Conservation (phyloP, 73 alveolate species). For the Paramecium bursaria region DNA sequence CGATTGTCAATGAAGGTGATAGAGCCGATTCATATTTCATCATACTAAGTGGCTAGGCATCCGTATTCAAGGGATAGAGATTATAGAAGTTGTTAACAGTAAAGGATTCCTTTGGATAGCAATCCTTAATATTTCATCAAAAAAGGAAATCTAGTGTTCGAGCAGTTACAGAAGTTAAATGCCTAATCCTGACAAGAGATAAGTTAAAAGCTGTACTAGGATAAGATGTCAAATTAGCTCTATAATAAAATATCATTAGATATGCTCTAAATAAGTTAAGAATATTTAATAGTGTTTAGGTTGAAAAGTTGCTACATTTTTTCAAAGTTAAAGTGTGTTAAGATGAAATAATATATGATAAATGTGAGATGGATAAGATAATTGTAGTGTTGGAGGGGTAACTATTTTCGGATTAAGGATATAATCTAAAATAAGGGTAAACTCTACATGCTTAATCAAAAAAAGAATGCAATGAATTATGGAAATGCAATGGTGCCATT, state of each 20-base stretch:
- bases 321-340: not conserved
- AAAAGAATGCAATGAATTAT: not conserved
- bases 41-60: constrained; percentile 61
- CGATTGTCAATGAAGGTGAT: constrained; percentile 62
- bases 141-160: constrained; percentile 56
- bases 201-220: constrained; percentile 63
- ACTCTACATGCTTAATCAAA: constrained; percentile 1
- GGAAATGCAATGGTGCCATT: constrained; percentile 19
- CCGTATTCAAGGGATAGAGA: constrained; percentile 48
- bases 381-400: constrained; percentile 24
- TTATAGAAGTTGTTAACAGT: constrained; percentile 18
- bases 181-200: constrained; percentile 72
- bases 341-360: not conserved
- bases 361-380: constrained; percentile 6
- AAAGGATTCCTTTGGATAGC: constrained; percentile 65
- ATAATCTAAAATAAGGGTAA: not conserved
- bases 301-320: not conserved
- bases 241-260: constrained; percentile 56
- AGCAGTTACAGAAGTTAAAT: constrained; percentile 66
- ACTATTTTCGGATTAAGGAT: not conserved
- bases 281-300: constrained; percentile 28
- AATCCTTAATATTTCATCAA: not conserved
- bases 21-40: constrained; percentile 59
- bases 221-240: constrained; percentile 34
- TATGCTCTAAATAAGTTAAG: not conserved